These are phyloP conservation scores for Saxispiralis lemnorum DNA, from an alignment of 495 filamentous ascomycete genomes.

Conservation along the genomic window DNA sequence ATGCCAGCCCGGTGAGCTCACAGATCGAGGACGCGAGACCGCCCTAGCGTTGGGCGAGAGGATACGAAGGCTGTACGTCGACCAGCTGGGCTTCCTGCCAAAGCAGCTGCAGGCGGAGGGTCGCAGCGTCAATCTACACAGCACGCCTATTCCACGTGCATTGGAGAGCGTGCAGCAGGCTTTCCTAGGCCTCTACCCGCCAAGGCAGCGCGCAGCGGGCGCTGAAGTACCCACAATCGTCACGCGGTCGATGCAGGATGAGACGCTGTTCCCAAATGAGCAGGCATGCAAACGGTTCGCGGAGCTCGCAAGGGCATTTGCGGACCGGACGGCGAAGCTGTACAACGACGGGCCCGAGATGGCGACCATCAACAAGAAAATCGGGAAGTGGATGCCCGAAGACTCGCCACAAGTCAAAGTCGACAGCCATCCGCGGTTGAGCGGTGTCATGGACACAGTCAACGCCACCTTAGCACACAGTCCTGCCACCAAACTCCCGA, in stretches of 20 bases:
- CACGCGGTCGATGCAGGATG: conserved; percentile 52
- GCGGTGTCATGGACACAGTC: conserved; percentile 84
- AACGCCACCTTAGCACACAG: conserved; percentile 82
- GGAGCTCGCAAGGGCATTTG: conserved; percentile 64
- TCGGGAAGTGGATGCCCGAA: conserved; percentile 74
- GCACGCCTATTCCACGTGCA: conserved; percentile 69
- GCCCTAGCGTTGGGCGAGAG: conserved; percentile 67
- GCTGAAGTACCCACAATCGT: conserved; percentile 62
- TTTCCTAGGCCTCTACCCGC: conserved; percentile 77
- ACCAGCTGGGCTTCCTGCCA: conserved; percentile 75
- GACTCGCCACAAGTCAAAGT: conserved; percentile 50
- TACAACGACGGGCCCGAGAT: conserved; percentile 78
- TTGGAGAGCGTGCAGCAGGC: conserved; percentile 79
- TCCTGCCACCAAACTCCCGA: conserved; percentile 53
- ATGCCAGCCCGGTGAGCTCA: conserved; percentile 75
- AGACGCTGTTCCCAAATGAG: conserved; percentile 88
- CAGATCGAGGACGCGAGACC: conserved; percentile 68
- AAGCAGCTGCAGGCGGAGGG: conserved; percentile 35
- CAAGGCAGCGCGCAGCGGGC: conserved; percentile 40
- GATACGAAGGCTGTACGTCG: conserved; percentile 67
- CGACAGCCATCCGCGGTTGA: conserved; percentile 66
- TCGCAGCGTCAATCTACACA: conserved; percentile 57
- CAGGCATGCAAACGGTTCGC: conserved; percentile 66
- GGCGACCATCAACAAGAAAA: conserved; percentile 56
- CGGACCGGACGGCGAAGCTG: conserved; percentile 56